Evolutionary conservation across 352 stramenopile species (phyloP), one percentile per base, ranked within the genome.

Genomic region (Phytopythium montanum): DNA sequence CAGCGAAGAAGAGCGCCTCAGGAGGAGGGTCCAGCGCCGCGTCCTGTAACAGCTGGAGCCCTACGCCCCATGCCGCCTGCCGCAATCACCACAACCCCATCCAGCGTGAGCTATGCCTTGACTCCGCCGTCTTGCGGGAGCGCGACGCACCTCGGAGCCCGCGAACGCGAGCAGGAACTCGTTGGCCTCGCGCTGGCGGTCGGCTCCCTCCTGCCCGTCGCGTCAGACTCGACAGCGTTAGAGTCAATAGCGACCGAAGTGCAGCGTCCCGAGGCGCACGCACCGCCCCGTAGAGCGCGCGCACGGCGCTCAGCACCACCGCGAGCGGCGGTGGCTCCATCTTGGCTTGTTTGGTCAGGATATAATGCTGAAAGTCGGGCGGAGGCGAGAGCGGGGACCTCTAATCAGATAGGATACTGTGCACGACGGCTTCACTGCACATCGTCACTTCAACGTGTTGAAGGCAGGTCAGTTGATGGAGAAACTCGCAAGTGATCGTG

Each of bases 1-100:
- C 81, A 0, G 79, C 78, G 45, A 91, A 88, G 69, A 87, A 91
- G n/a, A 88, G 74, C 53, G 69, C 75, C 54, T 87, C 76, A 5
- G 68, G 63, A 28, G 76, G 65, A 48, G 87, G 46, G 25, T 60
- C 61, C 21, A 83, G 65, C 34, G 76, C 64, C 60, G 75, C 60
- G 33, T 90, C 78, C 25, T 74, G 68, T 29, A 90, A 49, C 34
- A 90, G 19, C 53, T 83, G 78, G 31, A 84, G 64, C 2, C 61
- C 66, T 26, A 86, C 68, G 5, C 65, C 62, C 80, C 80, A 90
- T 8, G 78, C 73, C 2, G 70, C 66, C 62, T 81, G 56, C 41
- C 7, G 38, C n/a, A 46, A 34, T 9, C 29, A 9, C 9, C 29
- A 34, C 29, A 34, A 34, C 29, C 29, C 5, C 29, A 9, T 9